Conservation (phyloP, 208 protist genomes). For the Willaertia magna region DNA sequence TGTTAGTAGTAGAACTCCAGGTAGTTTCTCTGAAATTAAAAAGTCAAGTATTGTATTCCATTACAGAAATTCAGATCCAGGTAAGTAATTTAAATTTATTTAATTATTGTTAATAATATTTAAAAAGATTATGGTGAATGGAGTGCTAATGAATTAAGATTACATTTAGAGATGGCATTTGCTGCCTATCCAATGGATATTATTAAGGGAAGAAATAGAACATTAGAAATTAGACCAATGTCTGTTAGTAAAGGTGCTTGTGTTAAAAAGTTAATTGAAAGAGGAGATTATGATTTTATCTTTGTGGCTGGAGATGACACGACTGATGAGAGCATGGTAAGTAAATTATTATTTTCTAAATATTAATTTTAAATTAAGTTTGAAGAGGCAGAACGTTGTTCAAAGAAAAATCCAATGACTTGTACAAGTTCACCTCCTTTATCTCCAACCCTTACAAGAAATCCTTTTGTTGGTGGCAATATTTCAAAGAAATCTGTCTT, state of each 20-base stretch:
- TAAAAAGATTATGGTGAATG: slow-evolving; percentile 48
- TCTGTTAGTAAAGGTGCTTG: slow-evolving; percentile 24
- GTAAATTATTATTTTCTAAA: too few relatives aligned
- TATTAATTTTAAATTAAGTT: too few relatives aligned
- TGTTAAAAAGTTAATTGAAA: slow-evolving; percentile 17
- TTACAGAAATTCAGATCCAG: slow-evolving; percentile 38
- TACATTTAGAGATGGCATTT: slow-evolving; percentile 28
- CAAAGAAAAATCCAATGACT: neutral
- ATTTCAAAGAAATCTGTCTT: neutral
- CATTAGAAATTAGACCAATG: slow-evolving; percentile 25
- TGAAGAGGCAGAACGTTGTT: neutral
- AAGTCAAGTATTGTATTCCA: slow-evolving; percentile 39
- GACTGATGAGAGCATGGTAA: slow-evolving; percentile 30
- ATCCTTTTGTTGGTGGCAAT: neutral
- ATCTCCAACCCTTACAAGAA: neutral
- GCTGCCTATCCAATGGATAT: neutral
- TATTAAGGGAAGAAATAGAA: slow-evolving; percentile 15
- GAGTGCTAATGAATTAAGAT: slow-evolving; percentile 41
- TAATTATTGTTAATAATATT: too few relatives aligned
- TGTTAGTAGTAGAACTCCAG: slow-evolving; percentile 28
- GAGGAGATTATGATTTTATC: slow-evolving; percentile 17
- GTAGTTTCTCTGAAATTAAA: slow-evolving; percentile 28
- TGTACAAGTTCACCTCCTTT: neutral
- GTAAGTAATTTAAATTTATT: too few relatives aligned
- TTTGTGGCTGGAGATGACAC: slow-evolving; percentile 31